Evolutionary conservation across 2,329 filamentous ascomycete genomes (phyloP), one percentile per base, ranked within the genome.

Genomic region (Clarireedia paspali): DNA sequence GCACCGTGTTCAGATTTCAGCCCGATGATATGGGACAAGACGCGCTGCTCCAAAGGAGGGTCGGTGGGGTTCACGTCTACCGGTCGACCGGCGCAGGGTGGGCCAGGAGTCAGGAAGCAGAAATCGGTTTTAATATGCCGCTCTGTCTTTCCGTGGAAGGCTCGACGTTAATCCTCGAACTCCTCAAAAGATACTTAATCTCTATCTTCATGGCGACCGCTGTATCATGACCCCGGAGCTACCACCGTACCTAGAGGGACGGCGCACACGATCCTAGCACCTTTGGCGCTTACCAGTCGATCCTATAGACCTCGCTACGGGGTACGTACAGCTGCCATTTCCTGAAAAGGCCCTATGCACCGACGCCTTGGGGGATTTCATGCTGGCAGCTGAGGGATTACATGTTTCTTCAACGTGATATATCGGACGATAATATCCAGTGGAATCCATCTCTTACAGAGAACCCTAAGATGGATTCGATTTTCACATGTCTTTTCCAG

Each of bases 121-220:
- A 20, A 20, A 0, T 20, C 20, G 0, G 20, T 20, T 42, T 42
- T 42, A n/a, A 42, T 14, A 42, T 42, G 39, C 15, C 10, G 38
- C 36, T 23, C 17, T 17, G 12, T 30, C 23, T 27, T 23, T n/a
- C 15, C 14, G n/a, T 27, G 45, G 9, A 34, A 10, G 10, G 14
- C 27, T 38, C 10, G 39, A 24, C 17, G 24, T 57, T 53, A 44
- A 42, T 9, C 39, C 9, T 20, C 6, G 39, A 17, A 14, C 39
- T 42, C 15, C 20, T 20, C 47, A 44, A 38, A 53, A 57, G 38
- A 54, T 20, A 39, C 34, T 53, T 54, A 54, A 54, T 54, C 34
- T 54, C 51, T 20, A 42, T 20, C 39, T 20, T 42, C 55, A 38
- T 49, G 47, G 46, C 46, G 46, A 48, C 40, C 45, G 54, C 23